A percentile compares a stretch with the other conserved stretches of the same genome.
Conservation (phyloP, 108 stramenopile species). For the Pseudonitzschia delicatissima region DNA sequence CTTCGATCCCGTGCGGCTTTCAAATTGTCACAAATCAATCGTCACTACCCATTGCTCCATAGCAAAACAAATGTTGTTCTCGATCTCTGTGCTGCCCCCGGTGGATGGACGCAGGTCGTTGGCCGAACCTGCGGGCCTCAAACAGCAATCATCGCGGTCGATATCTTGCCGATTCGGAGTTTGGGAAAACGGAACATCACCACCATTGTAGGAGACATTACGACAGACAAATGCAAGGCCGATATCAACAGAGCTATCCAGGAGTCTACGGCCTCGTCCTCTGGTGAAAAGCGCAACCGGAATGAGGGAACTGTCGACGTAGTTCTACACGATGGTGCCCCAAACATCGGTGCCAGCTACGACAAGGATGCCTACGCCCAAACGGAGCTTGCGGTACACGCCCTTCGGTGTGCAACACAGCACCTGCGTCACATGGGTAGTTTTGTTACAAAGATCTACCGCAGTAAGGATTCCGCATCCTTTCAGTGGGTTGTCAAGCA, state of each 20-base stretch:
- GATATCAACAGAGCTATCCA: slow-evolving; percentile 70
- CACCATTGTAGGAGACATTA: slow-evolving; percentile 95
- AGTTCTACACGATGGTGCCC: slow-evolving; percentile 99
- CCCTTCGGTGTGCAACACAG: slow-evolving; percentile 94
- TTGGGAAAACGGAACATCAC: slow-evolving; percentile 70
- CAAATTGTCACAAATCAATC: slow-evolving; percentile 98
- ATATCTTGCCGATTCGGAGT: slow-evolving; percentile 94
- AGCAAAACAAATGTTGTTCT: slow-evolving; percentile 76
- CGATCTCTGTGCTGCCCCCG: slow-evolving; percentile 99
- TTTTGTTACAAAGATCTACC: slow-evolving; percentile 98
- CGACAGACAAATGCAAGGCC: slow-evolving; percentile 92
- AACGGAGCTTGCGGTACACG: slow-evolving; percentile 94
- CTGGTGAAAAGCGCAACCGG: not conserved
- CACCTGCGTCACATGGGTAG: slow-evolving; percentile 85
- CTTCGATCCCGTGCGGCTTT: slow-evolving; percentile 94
- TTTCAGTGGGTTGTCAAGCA: slow-evolving; percentile 96
- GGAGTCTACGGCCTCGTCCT: not conserved
- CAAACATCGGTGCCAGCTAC: slow-evolving; percentile 98
- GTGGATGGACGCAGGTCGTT: slow-evolving; percentile 99
- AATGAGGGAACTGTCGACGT: slow-evolving; percentile 71
- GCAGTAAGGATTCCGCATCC: slow-evolving; percentile 93
- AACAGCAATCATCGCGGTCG: slow-evolving; percentile 90
- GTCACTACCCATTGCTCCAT: slow-evolving; percentile 87
- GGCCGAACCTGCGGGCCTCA: slow-evolving; percentile 49
- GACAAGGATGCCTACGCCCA: slow-evolving; percentile 98